Percentiles rank a stretch among this genome's conserved stretches.
Evolutionary conservation across 371 early-diverging fungal genomes (phyloP).

Genomic region (Mortierella sp.): DNA sequence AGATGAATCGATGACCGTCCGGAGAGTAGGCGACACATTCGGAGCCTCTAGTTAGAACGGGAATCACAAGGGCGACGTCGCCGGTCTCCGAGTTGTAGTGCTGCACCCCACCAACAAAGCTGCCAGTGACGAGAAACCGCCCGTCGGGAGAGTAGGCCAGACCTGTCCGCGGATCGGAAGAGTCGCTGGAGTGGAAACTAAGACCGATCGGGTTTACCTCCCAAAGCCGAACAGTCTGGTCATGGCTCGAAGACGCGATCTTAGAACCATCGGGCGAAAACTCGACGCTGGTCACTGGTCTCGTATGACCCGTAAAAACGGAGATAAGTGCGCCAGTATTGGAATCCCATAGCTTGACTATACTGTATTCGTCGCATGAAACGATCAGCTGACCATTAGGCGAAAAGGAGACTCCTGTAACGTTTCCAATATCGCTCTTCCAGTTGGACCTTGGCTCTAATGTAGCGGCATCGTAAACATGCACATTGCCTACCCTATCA

Average conservation of each 20-base stretch:
- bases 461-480: no score
- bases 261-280: background rate
- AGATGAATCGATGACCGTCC: background rate
- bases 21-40: background rate
- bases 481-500: no score
- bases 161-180: background rate
- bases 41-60: background rate
- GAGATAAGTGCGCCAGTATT: no score
- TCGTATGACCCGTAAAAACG: background rate
- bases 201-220: background rate
- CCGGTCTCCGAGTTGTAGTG: background rate
- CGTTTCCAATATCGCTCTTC: no score
- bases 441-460: no score
- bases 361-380: no score
- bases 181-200: background rate
- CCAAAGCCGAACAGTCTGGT: conserved; percentile 4
- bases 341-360: no score
- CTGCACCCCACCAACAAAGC: background rate
- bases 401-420: no score
- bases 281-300: background rate
- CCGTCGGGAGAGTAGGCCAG: background rate
- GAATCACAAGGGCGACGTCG: background rate
- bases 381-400: no score
- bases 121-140: background rate
- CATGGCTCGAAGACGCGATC: background rate